Evolutionary conservation across 345 rosid genomes (phyloP).

Genomic region (Hibiscus tridactylites): DNA sequence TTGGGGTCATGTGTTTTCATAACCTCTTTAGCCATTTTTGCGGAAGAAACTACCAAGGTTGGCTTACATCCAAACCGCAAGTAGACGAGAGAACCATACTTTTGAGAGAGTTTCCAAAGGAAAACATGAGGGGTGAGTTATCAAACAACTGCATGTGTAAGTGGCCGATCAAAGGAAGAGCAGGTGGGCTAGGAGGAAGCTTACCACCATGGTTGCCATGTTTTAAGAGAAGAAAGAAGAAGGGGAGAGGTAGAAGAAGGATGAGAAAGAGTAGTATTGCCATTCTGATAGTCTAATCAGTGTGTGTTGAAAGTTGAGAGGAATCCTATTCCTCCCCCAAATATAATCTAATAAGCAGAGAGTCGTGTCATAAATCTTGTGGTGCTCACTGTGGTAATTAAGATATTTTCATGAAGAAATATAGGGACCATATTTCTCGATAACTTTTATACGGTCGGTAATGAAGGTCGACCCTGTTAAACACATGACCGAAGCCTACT

Average conservation of each 20-base stretch:
- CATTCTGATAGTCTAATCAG: neutral
- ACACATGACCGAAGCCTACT: too few relatives aligned
- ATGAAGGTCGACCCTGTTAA: too few relatives aligned
- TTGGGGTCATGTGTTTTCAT: neutral
- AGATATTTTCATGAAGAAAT: too few relatives aligned
- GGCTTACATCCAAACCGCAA: neutral
- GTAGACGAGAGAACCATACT: neutral
- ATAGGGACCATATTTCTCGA: too few relatives aligned
- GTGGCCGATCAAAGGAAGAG: neutral
- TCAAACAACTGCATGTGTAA: neutral
- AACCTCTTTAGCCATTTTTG: neutral
- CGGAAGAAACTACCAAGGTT: neutral
- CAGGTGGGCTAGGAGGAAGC: neutral
- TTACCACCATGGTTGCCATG: neutral
- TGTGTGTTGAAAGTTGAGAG: too few relatives aligned
- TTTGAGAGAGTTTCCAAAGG: neutral
- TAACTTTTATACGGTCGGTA: too few relatives aligned
- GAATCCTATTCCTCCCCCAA: neutral
- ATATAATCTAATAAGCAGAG: too few relatives aligned
- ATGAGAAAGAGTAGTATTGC: neutral
- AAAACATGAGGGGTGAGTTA: neutral
- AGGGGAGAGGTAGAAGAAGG: neutral
- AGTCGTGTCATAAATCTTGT: too few relatives aligned
- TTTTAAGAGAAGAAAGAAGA: neutral
- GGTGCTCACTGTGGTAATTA: too few relatives aligned